phyloP scores from a whole-genome alignment of 148 eudicot species.

The Nepenthes gracilis region DNA sequence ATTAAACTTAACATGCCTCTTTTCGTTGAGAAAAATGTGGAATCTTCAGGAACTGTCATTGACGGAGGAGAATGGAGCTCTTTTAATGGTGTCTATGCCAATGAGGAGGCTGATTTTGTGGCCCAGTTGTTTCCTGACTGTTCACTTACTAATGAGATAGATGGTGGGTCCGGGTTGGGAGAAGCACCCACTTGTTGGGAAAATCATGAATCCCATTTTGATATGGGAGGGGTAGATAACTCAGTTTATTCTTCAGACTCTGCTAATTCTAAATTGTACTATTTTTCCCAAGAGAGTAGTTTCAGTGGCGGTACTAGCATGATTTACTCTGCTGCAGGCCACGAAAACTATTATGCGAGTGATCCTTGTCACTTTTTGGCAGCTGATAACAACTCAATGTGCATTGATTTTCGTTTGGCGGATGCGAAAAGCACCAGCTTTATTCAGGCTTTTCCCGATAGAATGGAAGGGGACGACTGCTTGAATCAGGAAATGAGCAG shows the following conservation, averaged over 20 bases:
- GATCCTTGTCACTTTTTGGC: constrained; percentile 14
- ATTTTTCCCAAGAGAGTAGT: constrained; percentile 25
- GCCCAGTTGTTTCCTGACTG: constrained; percentile 43
- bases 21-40: constrained; percentile 17
- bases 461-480: constrained; percentile 16
- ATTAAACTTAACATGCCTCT: constrained; percentile 6
- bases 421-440: constrained; percentile 3
- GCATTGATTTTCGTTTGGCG: constrained; percentile 14
- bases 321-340: constrained; percentile 14
- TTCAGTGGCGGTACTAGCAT: constrained; percentile 6
- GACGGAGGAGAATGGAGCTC: constrained; percentile 53
- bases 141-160: constrained; percentile 19
- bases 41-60: constrained; percentile 16
- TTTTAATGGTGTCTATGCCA: constrained; percentile 31
- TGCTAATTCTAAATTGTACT: constrained; percentile 11
- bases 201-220: constrained; percentile 6
- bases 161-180: constrained; percentile 7
- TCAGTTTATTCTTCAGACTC: constrained; percentile 10
- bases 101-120: constrained; percentile 56
- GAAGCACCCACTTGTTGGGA: constrained; percentile 16
- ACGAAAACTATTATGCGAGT: constrained; percentile 15
- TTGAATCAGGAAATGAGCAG: constrained; percentile 20
- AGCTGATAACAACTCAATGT: constrained; percentile 8
- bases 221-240: constrained; percentile 8
- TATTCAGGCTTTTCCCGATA: constrained; percentile 6